phyloP scores from a whole-genome alignment of 176 grass and related monocot species.

The Triticum aestivum region DNA sequence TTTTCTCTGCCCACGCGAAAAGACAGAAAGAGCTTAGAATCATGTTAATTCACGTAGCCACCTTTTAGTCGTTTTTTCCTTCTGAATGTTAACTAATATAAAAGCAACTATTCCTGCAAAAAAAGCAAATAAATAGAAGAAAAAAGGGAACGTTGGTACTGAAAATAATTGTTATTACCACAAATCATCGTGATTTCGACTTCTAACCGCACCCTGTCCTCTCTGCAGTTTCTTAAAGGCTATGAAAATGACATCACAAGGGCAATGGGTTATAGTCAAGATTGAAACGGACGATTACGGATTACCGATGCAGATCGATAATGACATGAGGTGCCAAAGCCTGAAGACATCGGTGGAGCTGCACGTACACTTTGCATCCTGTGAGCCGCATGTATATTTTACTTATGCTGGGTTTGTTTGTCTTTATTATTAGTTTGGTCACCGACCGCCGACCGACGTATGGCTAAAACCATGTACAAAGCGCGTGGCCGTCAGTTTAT shows the following conservation, averaged over 20 bases:
- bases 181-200: constrained; percentile 15
- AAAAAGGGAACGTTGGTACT: background rate
- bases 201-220: background rate
- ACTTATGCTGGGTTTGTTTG: background rate
- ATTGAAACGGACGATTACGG: background rate
- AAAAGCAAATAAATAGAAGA: too few species aligned
- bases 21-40: background rate
- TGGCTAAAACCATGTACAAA: too few species aligned
- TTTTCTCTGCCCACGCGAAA: background rate
- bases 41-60: background rate
- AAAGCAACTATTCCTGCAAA: background rate
- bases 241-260: background rate
- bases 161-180: background rate
- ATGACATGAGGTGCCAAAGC: background rate
- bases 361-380: background rate
- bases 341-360: background rate
- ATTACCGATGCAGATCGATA: background rate
- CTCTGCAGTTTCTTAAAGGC: background rate
- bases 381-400: background rate
- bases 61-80: background rate
- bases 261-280: background rate
- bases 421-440: background rate
- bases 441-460: background rate
- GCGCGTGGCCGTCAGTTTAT: too few species aligned
- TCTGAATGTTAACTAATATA: too few species aligned